phyloP scores from a whole-genome alignment of 768 basidiomycete genomes.

The Coprinellus micaceus region DNA sequence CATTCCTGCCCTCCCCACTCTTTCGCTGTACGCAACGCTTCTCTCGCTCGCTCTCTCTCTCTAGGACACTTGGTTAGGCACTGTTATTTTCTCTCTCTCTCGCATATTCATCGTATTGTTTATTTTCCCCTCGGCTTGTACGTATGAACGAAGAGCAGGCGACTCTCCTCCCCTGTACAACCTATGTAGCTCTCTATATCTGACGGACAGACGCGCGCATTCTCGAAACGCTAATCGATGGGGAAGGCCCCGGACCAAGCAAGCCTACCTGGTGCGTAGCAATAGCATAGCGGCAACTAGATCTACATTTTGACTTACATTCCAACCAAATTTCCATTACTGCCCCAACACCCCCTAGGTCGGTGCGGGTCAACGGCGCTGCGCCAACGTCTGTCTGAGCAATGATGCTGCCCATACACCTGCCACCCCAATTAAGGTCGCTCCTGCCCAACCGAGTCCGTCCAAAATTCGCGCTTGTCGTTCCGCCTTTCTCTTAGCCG shows the following conservation, averaged over 20 bases:
- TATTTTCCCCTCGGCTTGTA: constrained; percentile 36
- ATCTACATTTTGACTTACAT: constrained; percentile 1
- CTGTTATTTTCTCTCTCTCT: constrained; percentile 22
- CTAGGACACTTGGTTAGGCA: constrained; percentile 14
- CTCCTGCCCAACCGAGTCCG: constrained; percentile 45
- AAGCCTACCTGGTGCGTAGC: background rate
- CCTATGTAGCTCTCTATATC: constrained; percentile 1
- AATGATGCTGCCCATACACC: constrained; percentile 41
- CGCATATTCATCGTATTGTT: constrained; percentile 25
- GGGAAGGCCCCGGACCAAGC: background rate
- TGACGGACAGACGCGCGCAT: background rate
- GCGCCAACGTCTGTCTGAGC: constrained; percentile 31
- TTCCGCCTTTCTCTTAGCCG: constrained; percentile 65
- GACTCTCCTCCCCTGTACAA: constrained; percentile 24
- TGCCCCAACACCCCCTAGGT: constrained; percentile 1
- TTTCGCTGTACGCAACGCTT: too few species aligned
- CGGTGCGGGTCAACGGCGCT: constrained; percentile 20
- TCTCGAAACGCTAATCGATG: constrained; percentile 4
- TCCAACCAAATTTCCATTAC: constrained; percentile 1
- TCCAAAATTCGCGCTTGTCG: constrained; percentile 66
- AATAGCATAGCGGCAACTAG: background rate
- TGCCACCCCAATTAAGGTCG: constrained; percentile 38
- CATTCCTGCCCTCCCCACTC: constrained; percentile 25
- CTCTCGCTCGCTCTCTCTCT: too few species aligned
- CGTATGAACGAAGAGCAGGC: constrained; percentile 26